Percentiles rank a stretch among this genome's conserved stretches.
Evolutionary conservation across 768 basidiomycete genomes (phyloP).

Genomic region (Xerocomellus dryophilus): DNA sequence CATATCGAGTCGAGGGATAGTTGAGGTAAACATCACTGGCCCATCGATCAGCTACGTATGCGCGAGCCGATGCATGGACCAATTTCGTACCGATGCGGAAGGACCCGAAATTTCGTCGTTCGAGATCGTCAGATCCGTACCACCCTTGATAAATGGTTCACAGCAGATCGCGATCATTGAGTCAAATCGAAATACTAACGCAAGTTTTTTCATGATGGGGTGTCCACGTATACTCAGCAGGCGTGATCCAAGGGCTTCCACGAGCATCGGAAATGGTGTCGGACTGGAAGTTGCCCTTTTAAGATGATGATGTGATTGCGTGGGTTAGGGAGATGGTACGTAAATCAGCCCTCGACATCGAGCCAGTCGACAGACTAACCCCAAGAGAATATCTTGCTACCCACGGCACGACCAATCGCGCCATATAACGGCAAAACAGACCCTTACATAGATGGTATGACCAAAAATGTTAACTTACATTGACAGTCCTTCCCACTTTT

Average conservation of each 20-base stretch:
- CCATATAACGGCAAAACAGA: background rate
- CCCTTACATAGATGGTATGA: background rate
- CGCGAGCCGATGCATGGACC: background rate
- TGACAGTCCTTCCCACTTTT: background rate
- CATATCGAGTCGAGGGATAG: background rate
- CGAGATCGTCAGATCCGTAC: background rate
- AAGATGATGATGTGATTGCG: background rate
- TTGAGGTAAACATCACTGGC: background rate
- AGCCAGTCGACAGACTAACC: background rate
- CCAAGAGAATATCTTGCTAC: background rate
- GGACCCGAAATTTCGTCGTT: background rate
- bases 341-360: background rate
- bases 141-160: background rate
- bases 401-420: background rate
- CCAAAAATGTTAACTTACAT: background rate
- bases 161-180: background rate
- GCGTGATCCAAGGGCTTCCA: background rate
- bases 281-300: background rate
- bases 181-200: background rate
- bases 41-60: constrained; percentile 1
- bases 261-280: background rate
- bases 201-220: background rate
- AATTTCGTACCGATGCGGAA: constrained; percentile 1
- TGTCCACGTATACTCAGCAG: background rate
- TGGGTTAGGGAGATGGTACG: background rate